Percentiles rank a stretch among this genome's conserved stretches.
Evolutionary conservation across 495 filamentous ascomycete species (phyloP).

Genomic region (Penicillium malachiteum): DNA sequence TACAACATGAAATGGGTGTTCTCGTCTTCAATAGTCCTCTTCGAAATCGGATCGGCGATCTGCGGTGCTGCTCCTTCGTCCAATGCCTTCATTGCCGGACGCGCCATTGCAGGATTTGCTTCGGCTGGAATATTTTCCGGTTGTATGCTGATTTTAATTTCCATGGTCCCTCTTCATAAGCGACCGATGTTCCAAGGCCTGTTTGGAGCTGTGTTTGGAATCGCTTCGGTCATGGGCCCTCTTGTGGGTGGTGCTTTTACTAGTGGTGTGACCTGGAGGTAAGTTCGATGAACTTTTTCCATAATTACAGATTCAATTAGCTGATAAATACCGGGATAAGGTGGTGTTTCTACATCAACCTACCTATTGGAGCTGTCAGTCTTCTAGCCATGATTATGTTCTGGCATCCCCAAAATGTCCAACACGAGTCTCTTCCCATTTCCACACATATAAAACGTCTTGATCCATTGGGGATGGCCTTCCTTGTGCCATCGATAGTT

Average conservation of each 20-base stretch:
- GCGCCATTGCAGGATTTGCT: constrained; percentile 48
- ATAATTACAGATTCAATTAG: constrained; percentile 26
- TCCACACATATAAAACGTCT: neutral
- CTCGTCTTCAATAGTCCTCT: constrained; percentile 56
- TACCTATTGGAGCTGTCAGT: constrained; percentile 65
- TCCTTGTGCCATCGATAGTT: constrained; percentile 2
- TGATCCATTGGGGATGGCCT: constrained; percentile 2
- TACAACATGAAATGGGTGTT: constrained; percentile 58
- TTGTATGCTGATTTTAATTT: constrained; percentile 54
- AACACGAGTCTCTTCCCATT: neutral
- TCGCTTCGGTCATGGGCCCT: constrained; percentile 51
- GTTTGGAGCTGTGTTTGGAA: constrained; percentile 50
- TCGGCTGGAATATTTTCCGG: constrained; percentile 54
- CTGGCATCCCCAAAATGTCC: neutral
- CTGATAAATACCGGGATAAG: constrained; percentile 6
- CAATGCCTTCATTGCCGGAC: constrained; percentile 67
- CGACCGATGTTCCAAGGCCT: constrained; percentile 53
- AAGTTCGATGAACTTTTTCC: neutral
- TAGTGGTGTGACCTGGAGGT: constrained; percentile 4
- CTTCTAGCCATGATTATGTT: neutral
- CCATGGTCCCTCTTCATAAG: constrained; percentile 54
- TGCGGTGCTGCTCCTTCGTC: constrained; percentile 72
- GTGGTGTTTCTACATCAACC: constrained; percentile 65
- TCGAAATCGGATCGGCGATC: constrained; percentile 64
- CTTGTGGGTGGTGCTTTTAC: constrained; percentile 30